Evolutionary conservation across 2,329 filamentous ascomycete genomes (phyloP), one percentile per base, ranked within the genome.

Genomic region (Arthrinium phaeospermum): DNA sequence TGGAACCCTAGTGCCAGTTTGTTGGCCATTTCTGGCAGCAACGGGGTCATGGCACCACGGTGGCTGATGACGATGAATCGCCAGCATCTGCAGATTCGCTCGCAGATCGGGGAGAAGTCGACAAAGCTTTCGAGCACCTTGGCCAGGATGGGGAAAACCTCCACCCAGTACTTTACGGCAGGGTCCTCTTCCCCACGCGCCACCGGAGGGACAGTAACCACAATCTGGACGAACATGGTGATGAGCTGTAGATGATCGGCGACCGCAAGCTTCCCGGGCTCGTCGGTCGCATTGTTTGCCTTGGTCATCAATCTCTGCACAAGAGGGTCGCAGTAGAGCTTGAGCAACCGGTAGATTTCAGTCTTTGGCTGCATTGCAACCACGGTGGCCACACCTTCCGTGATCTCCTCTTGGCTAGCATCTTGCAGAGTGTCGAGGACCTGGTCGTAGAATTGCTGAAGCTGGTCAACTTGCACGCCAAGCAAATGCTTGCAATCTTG

Each of bases 51-150:
- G 69, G 93, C 93, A 2, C 93, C 96, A 75, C 96, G 91, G 82
- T 98, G 98, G 0, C 95, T 98, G 73, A 98, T 94, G 51, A 99
- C 91, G 94, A 98, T 98, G 81, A 96, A 93, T 75, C 97, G 91
- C 95, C 96, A 99, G 86, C 94, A 98, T 74, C 96, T 91, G 83
- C 96, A 98, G 37, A 99, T 91, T 57, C 96, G 90, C 85, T 99
- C 96, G 75, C 97, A 93, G 73, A 99, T 97, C 4, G 96, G 96
- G 19, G 92, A 88, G 77, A 95, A 98, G 77, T 89, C 86, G 74
- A 95, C 90, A 81, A 98, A 99, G 80, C 92, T 96, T 78, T 97
- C 93, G 71, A 97, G 88, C 73, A 99, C 93, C 10, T 93, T 94
- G 12, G 94, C 91, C 73, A 98, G 87, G 51, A 98, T 91, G 0